These are phyloP conservation scores for Epicoccum sorghinum DNA, from an alignment of 2,329 filamentous ascomycete species.

Conservation along the genomic window DNA sequence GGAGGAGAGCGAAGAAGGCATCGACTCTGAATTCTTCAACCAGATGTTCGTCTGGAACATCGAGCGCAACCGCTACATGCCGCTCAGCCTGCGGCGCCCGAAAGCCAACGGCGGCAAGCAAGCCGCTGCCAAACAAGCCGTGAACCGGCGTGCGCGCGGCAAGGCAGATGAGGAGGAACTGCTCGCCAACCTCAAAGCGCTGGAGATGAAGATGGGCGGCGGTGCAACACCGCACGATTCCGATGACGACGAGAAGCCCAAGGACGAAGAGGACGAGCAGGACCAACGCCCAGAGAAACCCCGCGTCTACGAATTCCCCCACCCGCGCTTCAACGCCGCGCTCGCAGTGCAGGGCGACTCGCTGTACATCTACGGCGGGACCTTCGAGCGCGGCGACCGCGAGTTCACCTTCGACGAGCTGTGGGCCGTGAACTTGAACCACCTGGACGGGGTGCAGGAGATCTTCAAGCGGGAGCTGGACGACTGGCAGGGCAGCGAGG, in stretches of 20 bases:
- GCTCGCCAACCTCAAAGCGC: constrained; percentile 80
- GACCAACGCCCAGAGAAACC: constrained; percentile 62
- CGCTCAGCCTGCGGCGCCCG: constrained; percentile 75
- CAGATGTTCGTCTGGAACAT: constrained; percentile 91
- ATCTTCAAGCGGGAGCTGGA: constrained; percentile 84
- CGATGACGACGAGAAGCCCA: constrained; percentile 36
- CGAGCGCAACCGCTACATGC: constrained; percentile 94
- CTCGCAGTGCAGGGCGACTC: constrained; percentile 90
- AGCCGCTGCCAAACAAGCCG: constrained; percentile 41
- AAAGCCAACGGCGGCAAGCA: constrained; percentile 70
- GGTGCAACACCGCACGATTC: constrained; percentile 55
- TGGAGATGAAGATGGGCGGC: constrained; percentile 77
- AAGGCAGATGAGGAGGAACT: constrained; percentile 93
- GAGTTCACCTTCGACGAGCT: constrained; percentile 97
- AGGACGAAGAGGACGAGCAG: constrained; percentile 53
- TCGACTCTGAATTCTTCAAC: constrained; percentile 98
- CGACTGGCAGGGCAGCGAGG: constrained; percentile 73
- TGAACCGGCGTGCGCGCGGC: constrained; percentile 67
- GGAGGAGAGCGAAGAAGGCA: constrained; percentile 88
- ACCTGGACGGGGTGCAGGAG: constrained; percentile 91
- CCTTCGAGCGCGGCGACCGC: constrained; percentile 90
- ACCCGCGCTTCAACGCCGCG: constrained; percentile 88
- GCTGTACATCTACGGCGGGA: constrained; percentile 93
- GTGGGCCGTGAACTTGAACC: constrained; percentile 91
- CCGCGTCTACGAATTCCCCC: constrained; percentile 80